phyloP scores from a whole-genome alignment of 495 filamentous ascomycete species.

The Penicillium bialowiezense region DNA sequence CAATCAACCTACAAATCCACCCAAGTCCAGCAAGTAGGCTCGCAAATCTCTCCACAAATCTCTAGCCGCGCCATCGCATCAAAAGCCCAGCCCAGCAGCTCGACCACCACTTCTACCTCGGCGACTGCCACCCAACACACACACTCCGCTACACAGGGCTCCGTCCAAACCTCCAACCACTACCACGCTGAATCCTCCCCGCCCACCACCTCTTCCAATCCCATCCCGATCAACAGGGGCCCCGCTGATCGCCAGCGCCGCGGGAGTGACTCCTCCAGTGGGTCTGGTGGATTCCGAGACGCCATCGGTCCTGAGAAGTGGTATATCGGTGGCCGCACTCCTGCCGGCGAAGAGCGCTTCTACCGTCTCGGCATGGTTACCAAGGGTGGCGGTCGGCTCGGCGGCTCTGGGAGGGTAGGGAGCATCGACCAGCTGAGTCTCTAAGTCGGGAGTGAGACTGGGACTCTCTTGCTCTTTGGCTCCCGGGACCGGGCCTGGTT shows the following conservation, averaged over 20 bases:
- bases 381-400: slow-evolving; percentile 45
- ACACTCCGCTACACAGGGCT: slow-evolving; percentile 13
- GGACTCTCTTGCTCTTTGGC: no score
- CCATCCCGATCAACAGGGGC: slow-evolving; percentile 35
- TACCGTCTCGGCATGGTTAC: slow-evolving; percentile 69
- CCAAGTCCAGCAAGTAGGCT: slow-evolving; percentile 27
- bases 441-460: no score
- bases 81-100: slow-evolving; percentile 21
- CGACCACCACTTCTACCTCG: slow-evolving; percentile 9
- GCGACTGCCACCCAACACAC: slow-evolving; percentile 15
- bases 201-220: slow-evolving; percentile 27
- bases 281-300: slow-evolving; percentile 73
- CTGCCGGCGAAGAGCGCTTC: slow-evolving; percentile 83
- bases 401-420: slow-evolving; percentile 55
- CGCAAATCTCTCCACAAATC: slow-evolving; percentile 33
- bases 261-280: slow-evolving; percentile 75
- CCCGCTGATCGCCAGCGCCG: slow-evolving; percentile 41
- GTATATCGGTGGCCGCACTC: slow-evolving; percentile 86
- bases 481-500: not conserved
- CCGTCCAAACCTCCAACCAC: slow-evolving; percentile 14
- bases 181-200: slow-evolving; percentile 21
- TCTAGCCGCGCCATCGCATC: slow-evolving; percentile 44
- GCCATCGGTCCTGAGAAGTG: slow-evolving; percentile 74
- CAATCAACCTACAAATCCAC: slow-evolving; percentile 49
- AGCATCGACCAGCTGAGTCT: slow-evolving; percentile 64